Evolutionary conservation across 1,139 yeast species (phyloP).

Genomic region (Candida sanyaensis): DNA sequence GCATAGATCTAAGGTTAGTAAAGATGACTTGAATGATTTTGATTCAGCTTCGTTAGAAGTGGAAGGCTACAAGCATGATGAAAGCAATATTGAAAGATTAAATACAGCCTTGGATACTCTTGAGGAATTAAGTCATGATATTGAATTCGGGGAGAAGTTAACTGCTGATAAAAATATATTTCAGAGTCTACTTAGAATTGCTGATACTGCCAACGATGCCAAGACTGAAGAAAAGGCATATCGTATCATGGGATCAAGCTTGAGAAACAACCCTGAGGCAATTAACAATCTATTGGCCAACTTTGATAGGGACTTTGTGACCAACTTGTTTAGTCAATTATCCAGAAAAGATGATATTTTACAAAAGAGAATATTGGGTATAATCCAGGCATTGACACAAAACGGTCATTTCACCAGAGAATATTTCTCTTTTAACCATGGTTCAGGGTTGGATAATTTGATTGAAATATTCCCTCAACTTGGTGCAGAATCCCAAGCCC

Average conservation of each 20-base stretch:
- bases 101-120: conserved; percentile 44
- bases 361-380: conserved; percentile 51
- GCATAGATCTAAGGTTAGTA: conserved; percentile 16
- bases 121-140: conserved; percentile 64
- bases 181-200: conserved; percentile 18
- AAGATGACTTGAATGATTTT: conserved; percentile 26
- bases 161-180: conserved; percentile 24
- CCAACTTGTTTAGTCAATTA: conserved; percentile 21
- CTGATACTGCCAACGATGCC: conserved; percentile 11
- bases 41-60: conserved; percentile 32
- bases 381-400: conserved; percentile 45
- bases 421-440: conserved; percentile 23
- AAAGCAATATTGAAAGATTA: conserved; percentile 17
- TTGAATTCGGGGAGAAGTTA: conserved; percentile 57
- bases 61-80: conserved; percentile 14
- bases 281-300: conserved; percentile 26
- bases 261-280: conserved; percentile 77
- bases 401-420: conserved; percentile 26
- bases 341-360: conserved; percentile 26
- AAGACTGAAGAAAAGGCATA: conserved; percentile 45
- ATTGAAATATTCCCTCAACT: conserved; percentile 29
- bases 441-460: conserved; percentile 27
- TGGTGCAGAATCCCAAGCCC: conserved; percentile 28
- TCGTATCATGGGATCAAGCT: conserved; percentile 54
- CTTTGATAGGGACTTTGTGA: conserved; percentile 16